Evolutionary conservation across 164 flowering plant species (phyloP), one percentile per base, ranked within the genome.

Genomic region (Saururus chinensis): DNA sequence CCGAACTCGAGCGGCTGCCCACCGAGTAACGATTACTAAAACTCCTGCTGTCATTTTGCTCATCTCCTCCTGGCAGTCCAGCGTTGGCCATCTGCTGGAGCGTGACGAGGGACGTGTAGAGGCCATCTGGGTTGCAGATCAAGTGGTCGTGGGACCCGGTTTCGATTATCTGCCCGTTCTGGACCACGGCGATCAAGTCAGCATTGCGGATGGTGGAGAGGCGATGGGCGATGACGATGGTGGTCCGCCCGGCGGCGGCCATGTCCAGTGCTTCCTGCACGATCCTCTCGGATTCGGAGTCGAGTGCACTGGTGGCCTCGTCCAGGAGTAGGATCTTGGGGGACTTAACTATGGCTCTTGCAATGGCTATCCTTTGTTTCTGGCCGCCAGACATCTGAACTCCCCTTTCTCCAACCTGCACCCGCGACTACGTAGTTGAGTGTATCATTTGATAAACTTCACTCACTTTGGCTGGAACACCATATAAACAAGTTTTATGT

Each of bases 251-350:
- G 14, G 22, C 14, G 0, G 79, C 60, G 23, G 81, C 80, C 40
- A 58, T 12, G 58, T 81, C 82, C 26, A 83, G 55, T 24, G 87
- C 84, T 13, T 75, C 74, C 60, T 82, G 84, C 20, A 82, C 87
- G 8, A 59, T 21, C 53, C 72, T 56, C 59, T 82, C 83, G 0
- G 87, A 77, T 16, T 78, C 60, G 40, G 83, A 59, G 66, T 83
- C 85, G 41, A 82, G 58, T 23, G 80, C 82, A 71, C 87, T 82
- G 19, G 87, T 82, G 4, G 84, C 84, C 63, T 82, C 87, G 69
- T 80, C 85, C 10, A 81, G 77, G 9, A 83, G 71, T 17, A 81
- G 75, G 53, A 83, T 83, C 55, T 57, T 74, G n/a, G 85, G 85
- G 59, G 68, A 78, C 57, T 78, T 69, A 21, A 81, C 41, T 20